These are phyloP conservation scores for Cercis canadensis DNA, from an alignment of 306 rosid species.

Conservation along the genomic window DNA sequence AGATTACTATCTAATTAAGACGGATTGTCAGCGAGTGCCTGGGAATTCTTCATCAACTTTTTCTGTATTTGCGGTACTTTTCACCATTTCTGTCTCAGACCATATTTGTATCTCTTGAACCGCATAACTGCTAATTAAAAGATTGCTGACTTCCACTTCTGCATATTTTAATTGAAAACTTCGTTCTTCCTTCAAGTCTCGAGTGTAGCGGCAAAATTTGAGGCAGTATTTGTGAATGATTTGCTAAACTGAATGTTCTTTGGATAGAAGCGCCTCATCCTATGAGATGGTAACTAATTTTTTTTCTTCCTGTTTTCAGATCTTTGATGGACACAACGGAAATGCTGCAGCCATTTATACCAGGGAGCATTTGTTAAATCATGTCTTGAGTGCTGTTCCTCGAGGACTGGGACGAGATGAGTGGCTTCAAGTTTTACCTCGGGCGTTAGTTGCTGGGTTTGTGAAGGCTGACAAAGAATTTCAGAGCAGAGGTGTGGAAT, in stretches of 20 bases:
- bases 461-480: constrained; percentile 98
- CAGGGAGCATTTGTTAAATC: constrained; percentile 81
- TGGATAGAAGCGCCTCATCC: constrained; percentile 23
- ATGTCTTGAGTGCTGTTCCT: constrained; percentile 88
- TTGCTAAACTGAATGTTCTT: constrained; percentile 32
- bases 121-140: constrained; percentile 3
- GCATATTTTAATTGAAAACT: constrained; percentile 16
- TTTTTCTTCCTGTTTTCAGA: constrained; percentile 54
- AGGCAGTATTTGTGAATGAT: constrained; percentile 20
- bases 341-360: constrained; percentile 91
- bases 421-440: constrained; percentile 97
- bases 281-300: constrained; percentile 33
- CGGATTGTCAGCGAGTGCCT: constrained; percentile 81
- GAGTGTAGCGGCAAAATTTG: constrained; percentile 15
- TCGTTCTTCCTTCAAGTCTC: constrained; percentile 9
- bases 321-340: constrained; percentile 99
- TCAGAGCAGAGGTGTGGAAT: constrained; percentile 75
- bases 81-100: constrained; percentile 14
- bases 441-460: constrained; percentile 95
- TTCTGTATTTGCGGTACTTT: constrained; percentile 85
- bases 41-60: constrained; percentile 80
- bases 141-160: constrained; percentile 27
- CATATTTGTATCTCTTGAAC: constrained; percentile 18
- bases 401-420: constrained; percentile 87
- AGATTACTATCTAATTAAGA: constrained; percentile 79